Evolutionary conservation across 768 basidiomycete species (phyloP).

Genomic region (Stropharia rugosoannulata): DNA sequence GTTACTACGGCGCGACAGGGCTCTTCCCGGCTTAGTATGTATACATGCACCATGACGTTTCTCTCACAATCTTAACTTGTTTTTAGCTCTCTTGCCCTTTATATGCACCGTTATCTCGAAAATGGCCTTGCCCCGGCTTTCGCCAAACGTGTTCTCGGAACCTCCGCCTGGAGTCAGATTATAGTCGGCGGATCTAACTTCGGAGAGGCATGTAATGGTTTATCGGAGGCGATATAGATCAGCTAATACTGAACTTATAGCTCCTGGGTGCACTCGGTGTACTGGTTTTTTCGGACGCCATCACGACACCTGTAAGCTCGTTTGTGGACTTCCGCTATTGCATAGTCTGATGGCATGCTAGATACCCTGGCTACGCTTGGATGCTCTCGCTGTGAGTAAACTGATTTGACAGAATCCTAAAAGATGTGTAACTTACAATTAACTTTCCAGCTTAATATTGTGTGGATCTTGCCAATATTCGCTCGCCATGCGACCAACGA

Average conservation of each 20-base stretch:
- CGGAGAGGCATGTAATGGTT: constrained; percentile 22
- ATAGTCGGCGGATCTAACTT: constrained; percentile 34
- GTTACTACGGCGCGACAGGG: constrained; percentile 11
- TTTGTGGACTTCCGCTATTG: background rate
- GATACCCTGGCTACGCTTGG: constrained; percentile 30
- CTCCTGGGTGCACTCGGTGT: constrained; percentile 29
- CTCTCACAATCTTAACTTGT: background rate
- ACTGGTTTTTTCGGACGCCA: constrained; percentile 25
- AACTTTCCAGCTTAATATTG: constrained; percentile 23
- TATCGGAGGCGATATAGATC: too few relatives aligned
- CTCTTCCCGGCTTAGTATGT: constrained; percentile 28
- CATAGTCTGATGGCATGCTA: background rate
- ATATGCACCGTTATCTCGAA: constrained; percentile 30
- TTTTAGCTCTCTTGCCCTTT: constrained; percentile 27
- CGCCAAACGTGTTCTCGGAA: constrained; percentile 26
- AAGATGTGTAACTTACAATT: background rate
- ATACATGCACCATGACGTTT: background rate
- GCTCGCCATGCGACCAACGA: constrained; percentile 18
- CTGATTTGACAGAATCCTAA: too few relatives aligned
- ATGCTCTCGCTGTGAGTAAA: constrained; percentile 23
- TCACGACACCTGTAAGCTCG: constrained; percentile 24
- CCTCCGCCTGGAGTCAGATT: constrained; percentile 32
- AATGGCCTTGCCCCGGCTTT: constrained; percentile 27
- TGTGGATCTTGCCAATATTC: constrained; percentile 30
- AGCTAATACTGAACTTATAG: too few relatives aligned